phyloP scores from a whole-genome alignment of 129 eudicot species.

The Heracleum sosnowskyi region DNA sequence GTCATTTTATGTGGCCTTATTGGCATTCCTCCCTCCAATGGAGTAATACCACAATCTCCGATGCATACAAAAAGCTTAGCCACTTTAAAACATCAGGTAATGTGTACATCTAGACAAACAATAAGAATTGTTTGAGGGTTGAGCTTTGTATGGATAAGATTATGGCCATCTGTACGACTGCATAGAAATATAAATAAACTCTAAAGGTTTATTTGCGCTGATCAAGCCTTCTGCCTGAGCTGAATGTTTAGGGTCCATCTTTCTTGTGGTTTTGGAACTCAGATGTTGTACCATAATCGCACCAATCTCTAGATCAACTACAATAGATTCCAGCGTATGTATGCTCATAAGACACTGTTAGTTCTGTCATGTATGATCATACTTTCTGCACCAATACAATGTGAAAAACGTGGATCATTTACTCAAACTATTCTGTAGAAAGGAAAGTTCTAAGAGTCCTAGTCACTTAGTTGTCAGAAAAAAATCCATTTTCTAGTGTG shows the following conservation, averaged over 20 bases:
- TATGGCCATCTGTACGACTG: background rate
- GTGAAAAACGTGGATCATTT: background rate
- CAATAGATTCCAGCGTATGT: background rate
- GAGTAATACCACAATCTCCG: conserved; percentile 98
- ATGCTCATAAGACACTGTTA: background rate
- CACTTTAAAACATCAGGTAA: conserved; percentile 92
- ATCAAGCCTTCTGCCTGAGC: background rate
- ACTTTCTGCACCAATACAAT: background rate
- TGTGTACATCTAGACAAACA: background rate
- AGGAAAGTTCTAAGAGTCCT: background rate
- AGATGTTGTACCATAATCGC: background rate
- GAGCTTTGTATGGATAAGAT: background rate
- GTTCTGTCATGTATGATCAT: background rate
- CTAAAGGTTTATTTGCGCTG: too few relatives aligned
- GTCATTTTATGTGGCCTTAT: conserved; percentile 79
- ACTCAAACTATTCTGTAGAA: background rate
- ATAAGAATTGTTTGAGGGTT: background rate
- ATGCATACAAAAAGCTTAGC: conserved; percentile 98
- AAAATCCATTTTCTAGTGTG: background rate
- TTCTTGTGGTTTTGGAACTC: background rate
- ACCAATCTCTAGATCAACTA: too few relatives aligned
- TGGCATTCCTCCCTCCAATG: conserved; percentile 97
- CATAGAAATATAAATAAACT: background rate
- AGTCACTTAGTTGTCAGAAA: background rate
- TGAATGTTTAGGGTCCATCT: background rate